Conservation (phyloP, 106 monocot species). For the Allium fistulosum region DNA sequence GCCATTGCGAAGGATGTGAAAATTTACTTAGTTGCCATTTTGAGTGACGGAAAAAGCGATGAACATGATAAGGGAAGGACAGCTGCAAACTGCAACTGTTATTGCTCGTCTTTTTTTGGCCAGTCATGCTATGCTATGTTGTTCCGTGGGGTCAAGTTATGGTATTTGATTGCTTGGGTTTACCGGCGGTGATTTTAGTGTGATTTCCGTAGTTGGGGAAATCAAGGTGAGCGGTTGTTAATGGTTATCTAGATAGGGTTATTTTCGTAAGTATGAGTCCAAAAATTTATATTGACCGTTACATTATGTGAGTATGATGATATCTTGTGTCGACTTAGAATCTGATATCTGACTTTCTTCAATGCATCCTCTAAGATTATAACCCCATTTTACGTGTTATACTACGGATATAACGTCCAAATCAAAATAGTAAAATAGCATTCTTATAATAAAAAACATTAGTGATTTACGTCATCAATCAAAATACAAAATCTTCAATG, state of each 20-base stretch:
- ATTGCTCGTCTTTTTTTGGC: not conserved
- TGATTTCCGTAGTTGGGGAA: not conserved
- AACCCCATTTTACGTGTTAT: too few relatives aligned
- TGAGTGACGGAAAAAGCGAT: not conserved
- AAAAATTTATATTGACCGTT: too few relatives aligned
- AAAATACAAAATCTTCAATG: too few relatives aligned
- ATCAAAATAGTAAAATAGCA: too few relatives aligned
- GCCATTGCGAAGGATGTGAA: not conserved
- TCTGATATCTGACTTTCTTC: too few relatives aligned
- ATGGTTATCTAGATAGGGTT: not conserved
- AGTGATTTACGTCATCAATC: too few relatives aligned
- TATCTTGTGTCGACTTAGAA: too few relatives aligned
- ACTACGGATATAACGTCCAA: too few relatives aligned
- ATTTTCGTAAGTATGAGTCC: not conserved
- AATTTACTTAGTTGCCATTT: slow-evolving; percentile 11
- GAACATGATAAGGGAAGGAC: not conserved
- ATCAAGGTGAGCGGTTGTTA: not conserved
- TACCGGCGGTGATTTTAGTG: not conserved
- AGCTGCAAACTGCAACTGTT: not conserved
- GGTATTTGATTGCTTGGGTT: not conserved
- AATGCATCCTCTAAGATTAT: too few relatives aligned
- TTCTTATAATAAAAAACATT: too few relatives aligned
- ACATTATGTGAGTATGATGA: too few relatives aligned
- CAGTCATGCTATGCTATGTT: not conserved
- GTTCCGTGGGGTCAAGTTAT: not conserved